Evolutionary conservation across 2,329 filamentous ascomycete genomes (phyloP).

Genomic region (Scleromitrula shiraiana): DNA sequence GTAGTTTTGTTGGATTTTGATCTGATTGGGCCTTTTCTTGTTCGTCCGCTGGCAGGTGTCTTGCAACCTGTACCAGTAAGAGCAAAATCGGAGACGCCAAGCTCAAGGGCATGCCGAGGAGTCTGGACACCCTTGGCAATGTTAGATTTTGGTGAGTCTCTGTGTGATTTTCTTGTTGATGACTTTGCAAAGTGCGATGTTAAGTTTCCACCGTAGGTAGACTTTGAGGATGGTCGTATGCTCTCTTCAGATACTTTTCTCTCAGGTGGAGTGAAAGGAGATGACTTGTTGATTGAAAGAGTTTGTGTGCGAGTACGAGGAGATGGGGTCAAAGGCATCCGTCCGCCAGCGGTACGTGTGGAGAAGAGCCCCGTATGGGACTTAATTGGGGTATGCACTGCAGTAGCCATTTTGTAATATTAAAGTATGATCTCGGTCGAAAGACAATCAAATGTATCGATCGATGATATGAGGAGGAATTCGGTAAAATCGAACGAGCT

Average conservation of each 20-base stretch:
- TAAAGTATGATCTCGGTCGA: constrained; percentile 36
- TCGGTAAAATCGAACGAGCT: constrained; percentile 38
- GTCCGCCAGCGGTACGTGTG: constrained; percentile 84
- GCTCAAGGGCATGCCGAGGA: constrained; percentile 74
- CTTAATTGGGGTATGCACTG: constrained; percentile 87
- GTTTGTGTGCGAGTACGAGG: constrained; percentile 57
- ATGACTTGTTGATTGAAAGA: constrained; percentile 50
- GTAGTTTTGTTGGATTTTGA: constrained; percentile 65
- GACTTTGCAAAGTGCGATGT: constrained; percentile 70
- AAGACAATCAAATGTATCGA: constrained; percentile 43
- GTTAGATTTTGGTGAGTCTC: constrained; percentile 93
- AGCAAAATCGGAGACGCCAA: constrained; percentile 87
- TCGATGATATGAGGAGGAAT: constrained; percentile 29
- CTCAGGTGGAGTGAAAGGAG: constrained; percentile 67
- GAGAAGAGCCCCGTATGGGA: constrained; percentile 91
- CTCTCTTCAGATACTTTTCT: constrained; percentile 47
- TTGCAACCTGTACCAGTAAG: constrained; percentile 75
- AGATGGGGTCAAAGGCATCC: constrained; percentile 90
- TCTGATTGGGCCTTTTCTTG: constrained; percentile 45
- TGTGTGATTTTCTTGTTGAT: constrained; percentile 56
- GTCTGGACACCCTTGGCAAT: constrained; percentile 69
- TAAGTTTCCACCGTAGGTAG: constrained; percentile 73
- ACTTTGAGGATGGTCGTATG: constrained; percentile 48
- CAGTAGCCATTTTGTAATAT: constrained; percentile 66
- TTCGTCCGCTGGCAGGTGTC: constrained; percentile 49